phyloP scores from a whole-genome alignment of 1,284 basidiomycete genomes.

The Boletus albobrunnescens region DNA sequence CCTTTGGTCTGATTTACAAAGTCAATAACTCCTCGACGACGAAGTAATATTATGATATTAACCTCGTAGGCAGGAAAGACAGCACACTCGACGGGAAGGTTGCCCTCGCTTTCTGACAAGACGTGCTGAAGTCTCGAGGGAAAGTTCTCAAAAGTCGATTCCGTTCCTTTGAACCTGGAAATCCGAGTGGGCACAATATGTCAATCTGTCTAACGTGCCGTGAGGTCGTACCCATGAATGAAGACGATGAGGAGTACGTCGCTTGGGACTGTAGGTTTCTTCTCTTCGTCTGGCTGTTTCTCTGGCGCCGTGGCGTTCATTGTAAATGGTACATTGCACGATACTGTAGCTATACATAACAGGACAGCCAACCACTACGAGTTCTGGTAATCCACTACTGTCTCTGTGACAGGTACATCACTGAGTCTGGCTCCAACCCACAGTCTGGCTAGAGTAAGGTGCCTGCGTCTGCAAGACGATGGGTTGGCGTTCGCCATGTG shows the following conservation, averaged over 20 bases:
- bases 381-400: not conserved
- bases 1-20: constrained; percentile 65
- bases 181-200: constrained; percentile 6
- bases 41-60: constrained; percentile 12
- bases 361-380: constrained; percentile 1
- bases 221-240: constrained; percentile 57
- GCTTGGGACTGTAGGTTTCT: constrained; percentile 16
- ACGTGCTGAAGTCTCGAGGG: constrained; percentile 76
- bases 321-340: constrained; percentile 1
- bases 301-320: constrained; percentile 14
- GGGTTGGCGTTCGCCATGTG: constrained; percentile 15
- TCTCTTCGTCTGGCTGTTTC: constrained; percentile 11
- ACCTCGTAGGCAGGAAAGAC: constrained; percentile 92
- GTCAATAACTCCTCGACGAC: constrained; percentile 13
- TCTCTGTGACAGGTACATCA: constrained; percentile 5
- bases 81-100: constrained; percentile 63
- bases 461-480: constrained; percentile 48
- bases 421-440: constrained; percentile 17
- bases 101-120: constrained; percentile 53
- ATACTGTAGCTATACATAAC: constrained; percentile 11
- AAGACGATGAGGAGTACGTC: constrained; percentile 57
- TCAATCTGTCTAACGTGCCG: not conserved
- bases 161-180: constrained; percentile 66
- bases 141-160: constrained; percentile 74
- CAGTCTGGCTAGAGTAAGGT: constrained; percentile 44